A percentile compares a stretch with the other conserved stretches of the same genome.
phyloP scores from a whole-genome alignment of 495 filamentous ascomycete genomes.

The Trichocladium antarcticum region DNA sequence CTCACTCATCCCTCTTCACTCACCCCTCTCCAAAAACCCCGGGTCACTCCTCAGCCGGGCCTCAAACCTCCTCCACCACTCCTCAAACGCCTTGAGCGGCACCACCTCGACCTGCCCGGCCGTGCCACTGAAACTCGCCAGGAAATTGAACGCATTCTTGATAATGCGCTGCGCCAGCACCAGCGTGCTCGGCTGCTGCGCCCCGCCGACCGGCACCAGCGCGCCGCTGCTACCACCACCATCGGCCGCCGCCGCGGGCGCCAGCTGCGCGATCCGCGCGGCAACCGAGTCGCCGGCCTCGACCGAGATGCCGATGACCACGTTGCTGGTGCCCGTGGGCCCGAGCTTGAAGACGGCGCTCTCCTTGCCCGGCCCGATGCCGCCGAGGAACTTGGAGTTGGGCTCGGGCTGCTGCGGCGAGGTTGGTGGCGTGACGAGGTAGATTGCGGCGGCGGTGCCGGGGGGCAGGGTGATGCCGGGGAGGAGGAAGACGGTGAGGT shows the following conservation, averaged over 20 bases:
- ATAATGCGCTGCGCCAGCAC: constrained; percentile 86
- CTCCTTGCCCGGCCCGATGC: constrained; percentile 76
- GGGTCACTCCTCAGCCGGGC: constrained; percentile 75
- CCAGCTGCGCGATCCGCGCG: constrained; percentile 49
- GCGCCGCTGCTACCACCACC: constrained; percentile 13
- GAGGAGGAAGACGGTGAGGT: constrained; percentile 82
- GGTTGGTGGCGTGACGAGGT: constrained; percentile 47
- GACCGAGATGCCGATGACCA: constrained; percentile 72
- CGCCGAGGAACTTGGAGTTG: constrained; percentile 73
- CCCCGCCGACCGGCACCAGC: constrained; percentile 8
- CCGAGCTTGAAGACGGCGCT: constrained; percentile 73
- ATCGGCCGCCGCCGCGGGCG: constrained; percentile 13
- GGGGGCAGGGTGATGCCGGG: constrained; percentile 64
- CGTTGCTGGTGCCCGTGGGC: constrained; percentile 15
- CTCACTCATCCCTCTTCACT: constrained; percentile 24
- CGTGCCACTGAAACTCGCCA: constrained; percentile 68
- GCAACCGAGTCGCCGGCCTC: constrained; percentile 65
- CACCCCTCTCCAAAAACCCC: constrained; percentile 72
- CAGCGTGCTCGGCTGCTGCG: constrained; percentile 47
- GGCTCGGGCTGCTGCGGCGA: constrained; percentile 18
- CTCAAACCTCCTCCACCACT: constrained; percentile 99
- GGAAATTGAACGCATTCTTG: constrained; percentile 92
- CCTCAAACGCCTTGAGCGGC: constrained; percentile 78
- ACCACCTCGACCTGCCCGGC: constrained; percentile 61
- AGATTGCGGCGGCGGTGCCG: constrained; percentile 76